Evolutionary conservation across 2,329 filamentous ascomycete genomes (phyloP), one percentile per base, ranked within the genome.

Genomic region (Aplosporella prunicola): DNA sequence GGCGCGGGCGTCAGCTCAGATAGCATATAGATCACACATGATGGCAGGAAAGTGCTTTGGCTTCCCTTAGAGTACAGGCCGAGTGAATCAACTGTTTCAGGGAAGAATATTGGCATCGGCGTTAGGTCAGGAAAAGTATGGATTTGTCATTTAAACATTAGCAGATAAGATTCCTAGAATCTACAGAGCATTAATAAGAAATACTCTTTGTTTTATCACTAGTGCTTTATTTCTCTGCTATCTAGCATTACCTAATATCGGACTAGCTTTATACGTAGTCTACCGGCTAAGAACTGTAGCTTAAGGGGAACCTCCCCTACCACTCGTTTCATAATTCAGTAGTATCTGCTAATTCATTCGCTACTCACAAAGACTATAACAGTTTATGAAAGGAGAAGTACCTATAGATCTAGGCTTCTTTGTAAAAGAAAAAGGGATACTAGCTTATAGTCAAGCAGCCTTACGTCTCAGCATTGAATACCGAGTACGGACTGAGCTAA

Each of bases 11-110:
- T 51, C 3, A 45, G 43, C 34, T 31, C 35, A 39, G 41, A 43
- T 29, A 27, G 35, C 5, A 41, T 24, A 43, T 52, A 44, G 49
- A 49, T 52, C 17, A 47, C 28, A 23, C 24, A 41, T 37, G 32
- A 39, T 24, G 39, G 35, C 14, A 29, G 47, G 31, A 46, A 49
- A 10, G 11, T 50, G 18, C 38, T 51, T 10, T 49, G 45, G 43
- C 20, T 51, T 34, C 48, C 48, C 10, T 43, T 39, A 38, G 47
- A 51, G 41, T 50, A 50, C 46, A 44, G 48, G 11, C 41, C 45
- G 13, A 43, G 32, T 17, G 41, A 36, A 20, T 49, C 41, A 29
- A 22, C 37, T 32, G 39, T 49, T 28, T 38, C 34, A 16, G 40
- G 45, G 27, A 43, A 37, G 9, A 44, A 6, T 5, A 26, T 50